Base-by-base conservation (phyloP, 441 rosid genomes). In the Adansonia gregorii region DNA sequence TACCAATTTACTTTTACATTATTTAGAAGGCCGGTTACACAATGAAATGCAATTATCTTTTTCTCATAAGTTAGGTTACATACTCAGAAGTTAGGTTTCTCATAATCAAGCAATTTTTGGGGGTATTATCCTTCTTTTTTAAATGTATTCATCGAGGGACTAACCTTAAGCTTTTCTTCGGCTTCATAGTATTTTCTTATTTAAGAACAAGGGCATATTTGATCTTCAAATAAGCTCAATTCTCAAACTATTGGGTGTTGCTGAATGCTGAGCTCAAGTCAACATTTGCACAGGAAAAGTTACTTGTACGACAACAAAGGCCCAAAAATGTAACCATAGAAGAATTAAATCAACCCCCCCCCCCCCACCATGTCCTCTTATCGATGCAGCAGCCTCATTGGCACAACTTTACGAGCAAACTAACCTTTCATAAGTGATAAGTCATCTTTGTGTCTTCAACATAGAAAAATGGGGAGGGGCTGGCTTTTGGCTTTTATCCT, bases 401-500 rank as follows among this genome's bases (percentile, higher is more conserved):
- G 81, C 43, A 77, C 84, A 74, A 81, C 79, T 59, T 79, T 76
- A 65, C 83, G 76, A 81, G 75, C 77, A 81, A 84, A 61, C 79
- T 75, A 82, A 61, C 76, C 80, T 24, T 24, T 24, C 79, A 78
- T 65, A 78, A 73, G 60, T 70, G 67, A 72, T 24, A 24, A 24
- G 27, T 12, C 85, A 72, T 76, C 72, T 73, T 31, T 15, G 19
- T 19, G 14, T 11, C 78, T 67, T 74, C 79, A 76, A 64, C 78
- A 56, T 59, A 78, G 19, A 4, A 52, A 86, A 24, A 87, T 85
- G 92, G 78, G 66, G 74, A 89, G 67, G 17, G 3, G 60, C 77
- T 85, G 85, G 80, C 74, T 80, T 45, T 72, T 92, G 27, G 78
- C 83, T 72, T 79, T 86, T 70, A 67, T 82, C 76, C 66, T 88